These are phyloP conservation scores for Pichia norvegensis DNA, from an alignment of 1,139 yeast genomes.

Conservation along the genomic window DNA sequence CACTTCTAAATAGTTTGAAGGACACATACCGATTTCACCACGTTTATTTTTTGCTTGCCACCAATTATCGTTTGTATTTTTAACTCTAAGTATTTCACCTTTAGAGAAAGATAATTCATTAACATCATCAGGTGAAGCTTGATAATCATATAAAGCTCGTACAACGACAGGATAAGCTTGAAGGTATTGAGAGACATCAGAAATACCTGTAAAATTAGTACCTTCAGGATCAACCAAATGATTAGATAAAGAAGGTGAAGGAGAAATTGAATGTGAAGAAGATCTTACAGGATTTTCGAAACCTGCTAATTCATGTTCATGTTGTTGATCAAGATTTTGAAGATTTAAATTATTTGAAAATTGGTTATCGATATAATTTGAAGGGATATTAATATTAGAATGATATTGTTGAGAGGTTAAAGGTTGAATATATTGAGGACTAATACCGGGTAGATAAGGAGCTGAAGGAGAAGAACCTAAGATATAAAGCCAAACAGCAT, in stretches of 20 bases:
- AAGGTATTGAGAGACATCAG: constrained; percentile 10
- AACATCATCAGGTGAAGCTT: constrained; percentile 90
- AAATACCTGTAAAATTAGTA: constrained; percentile 27
- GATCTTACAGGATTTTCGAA: constrained; percentile 23
- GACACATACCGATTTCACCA: constrained; percentile 95
- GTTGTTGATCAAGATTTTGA: no score
- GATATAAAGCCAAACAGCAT: constrained; percentile 73
- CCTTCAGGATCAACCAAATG: constrained; percentile 3
- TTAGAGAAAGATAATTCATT: constrained; percentile 87
- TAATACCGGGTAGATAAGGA: constrained; percentile 76
- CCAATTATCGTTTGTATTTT: constrained; percentile 95
- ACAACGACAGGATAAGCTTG: constrained; percentile 69
- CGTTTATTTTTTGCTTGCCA: constrained; percentile 91
- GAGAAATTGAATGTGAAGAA: constrained; percentile 8
- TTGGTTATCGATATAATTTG: constrained; percentile 1
- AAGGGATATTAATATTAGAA: background rate
- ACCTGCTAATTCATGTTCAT: constrained; percentile 19
- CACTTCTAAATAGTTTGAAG: constrained; percentile 84
- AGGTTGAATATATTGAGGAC: constrained; percentile 30
- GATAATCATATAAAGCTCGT: constrained; percentile 75
- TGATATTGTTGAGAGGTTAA: background rate
- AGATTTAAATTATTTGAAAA: constrained; percentile 4
- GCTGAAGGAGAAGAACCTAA: constrained; percentile 77
- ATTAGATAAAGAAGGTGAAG: background rate
- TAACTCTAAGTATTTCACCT: constrained; percentile 85